Evolutionary conservation across 139 green algal genomes (phyloP), one percentile per base, ranked within the genome.

Genomic region (Tetradesmus lagerheimii): DNA sequence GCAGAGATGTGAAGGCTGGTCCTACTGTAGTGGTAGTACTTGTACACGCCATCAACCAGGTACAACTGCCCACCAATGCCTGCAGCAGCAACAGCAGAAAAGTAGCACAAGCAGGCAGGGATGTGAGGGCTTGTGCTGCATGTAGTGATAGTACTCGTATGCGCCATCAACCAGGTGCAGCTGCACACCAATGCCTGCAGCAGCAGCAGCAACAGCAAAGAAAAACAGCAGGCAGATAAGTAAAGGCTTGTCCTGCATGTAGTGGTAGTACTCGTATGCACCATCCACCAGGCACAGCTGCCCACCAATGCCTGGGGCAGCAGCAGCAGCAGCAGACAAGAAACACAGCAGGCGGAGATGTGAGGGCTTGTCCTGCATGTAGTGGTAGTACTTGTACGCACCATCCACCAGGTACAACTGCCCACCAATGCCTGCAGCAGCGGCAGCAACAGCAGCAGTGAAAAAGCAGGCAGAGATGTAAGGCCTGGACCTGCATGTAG

Each of bases 241-340:
- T n/a, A n/a, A n/a, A n/a, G n/a, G n/a, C 31, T 95, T 93, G 91
- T 99, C 97, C 93, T 99, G 97, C 96, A 98, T 98, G 95, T 99
- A 99, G 92, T 99, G 98, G 91, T 96, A 97, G 93, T 99, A 99
- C 43, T 98, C 95, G 82, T 99, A 99, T 27, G 80, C 89, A 41
- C 98, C 98, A 37, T 93, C 43, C 45, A 99, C 89, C 25, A 99
- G 86, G 88, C 92, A 93, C 85, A 93, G 20, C 18, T 74, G 92
- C 62, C 95, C 96, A 15, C 92, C 92, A 84, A 77, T 71, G 90
- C 88, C 89, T 66, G 92, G 9, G 45, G 43, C 81, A 87, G 47
- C 81, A 87, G 43, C 27, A 67, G 67, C 45, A 34, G 37, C 53
- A 84, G 78, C 38, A 67, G 20, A 0, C n/a, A 77, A 76, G 20